Percentiles rank a stretch among this genome's conserved stretches.
Conservation (phyloP, 2,329 filamentous ascomycete genomes). For the Sordariomycetes sp. region DNA sequence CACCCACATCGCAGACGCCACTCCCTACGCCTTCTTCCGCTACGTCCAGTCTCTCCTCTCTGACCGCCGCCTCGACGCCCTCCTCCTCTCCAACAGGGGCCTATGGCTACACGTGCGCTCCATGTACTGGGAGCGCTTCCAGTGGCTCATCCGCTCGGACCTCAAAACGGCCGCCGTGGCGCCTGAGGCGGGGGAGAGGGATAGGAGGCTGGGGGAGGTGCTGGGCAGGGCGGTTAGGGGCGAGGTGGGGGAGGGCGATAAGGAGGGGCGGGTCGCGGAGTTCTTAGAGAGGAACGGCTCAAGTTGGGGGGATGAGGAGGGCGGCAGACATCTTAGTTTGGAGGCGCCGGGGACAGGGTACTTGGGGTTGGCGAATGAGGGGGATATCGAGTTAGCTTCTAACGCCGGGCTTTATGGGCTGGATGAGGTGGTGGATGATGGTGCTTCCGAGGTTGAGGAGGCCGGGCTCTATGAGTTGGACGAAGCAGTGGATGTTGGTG, state of each 20-base stretch:
- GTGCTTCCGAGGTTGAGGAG: not conserved
- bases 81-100: conserved; percentile 8
- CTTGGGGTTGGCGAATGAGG: not conserved
- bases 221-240: conserved; percentile 3
- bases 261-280: conserved; percentile 7
- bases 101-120: conserved; percentile 7
- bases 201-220: not conserved
- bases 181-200: not conserved
- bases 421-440: not conserved
- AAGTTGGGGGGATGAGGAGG: conserved; percentile 1
- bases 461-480: not conserved
- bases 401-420: not conserved
- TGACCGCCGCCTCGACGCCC: conserved; percentile 8
- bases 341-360: not conserved
- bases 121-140: conserved; percentile 11
- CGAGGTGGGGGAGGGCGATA: not conserved
- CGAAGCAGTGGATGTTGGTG: not conserved
- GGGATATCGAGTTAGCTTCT: not conserved
- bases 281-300: conserved; percentile 6
- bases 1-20: not conserved
- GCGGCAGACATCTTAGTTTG: not conserved
- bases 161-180: not conserved
- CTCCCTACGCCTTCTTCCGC: conserved; percentile 2
- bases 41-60: conserved; percentile 3
- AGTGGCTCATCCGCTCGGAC: conserved; percentile 5